Conservation (phyloP, 192 early-diverging fungal species). For the Backusella luteola region DNA sequence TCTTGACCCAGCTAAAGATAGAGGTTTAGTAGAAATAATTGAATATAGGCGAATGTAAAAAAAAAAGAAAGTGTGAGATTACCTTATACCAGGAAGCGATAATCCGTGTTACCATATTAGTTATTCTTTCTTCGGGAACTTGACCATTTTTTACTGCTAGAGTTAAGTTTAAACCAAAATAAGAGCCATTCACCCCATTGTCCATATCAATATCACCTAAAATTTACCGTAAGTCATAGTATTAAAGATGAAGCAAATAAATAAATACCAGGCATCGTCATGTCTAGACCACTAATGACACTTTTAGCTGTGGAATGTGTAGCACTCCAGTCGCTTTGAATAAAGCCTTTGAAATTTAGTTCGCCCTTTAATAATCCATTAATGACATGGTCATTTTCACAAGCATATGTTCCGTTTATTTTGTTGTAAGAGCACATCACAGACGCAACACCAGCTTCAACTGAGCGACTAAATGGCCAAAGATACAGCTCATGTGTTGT, state of each 20-base stretch:
- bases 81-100: conserved; percentile 16
- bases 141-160: conserved; percentile 1
- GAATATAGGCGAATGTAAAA: too few species aligned
- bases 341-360: conserved; percentile 55
- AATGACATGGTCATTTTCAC: conserved; percentile 46
- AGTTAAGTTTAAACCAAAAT: conserved; percentile 17
- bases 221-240: not conserved
- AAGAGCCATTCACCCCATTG: not conserved
- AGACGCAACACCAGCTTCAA: conserved; percentile 53
- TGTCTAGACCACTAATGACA: conserved; percentile 45
- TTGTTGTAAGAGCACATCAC: conserved; percentile 65
- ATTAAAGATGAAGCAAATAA: not conserved
- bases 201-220: conserved; percentile 31
- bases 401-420: conserved; percentile 52
- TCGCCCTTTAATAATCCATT: conserved; percentile 46
- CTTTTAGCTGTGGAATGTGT: conserved; percentile 21
- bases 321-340: conserved; percentile 47
- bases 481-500: conserved; percentile 64
- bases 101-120: conserved; percentile 17
- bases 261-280: conserved; percentile 52
- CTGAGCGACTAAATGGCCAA: conserved; percentile 50
- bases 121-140: not conserved
- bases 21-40: not conserved
- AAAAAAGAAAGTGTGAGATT: not conserved
- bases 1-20: conserved; percentile 13